Percentiles rank a stretch among this genome's conserved stretches.
phyloP scores from a whole-genome alignment of 2,329 filamentous ascomycete genomes.

The Shiraia bambusicola region DNA sequence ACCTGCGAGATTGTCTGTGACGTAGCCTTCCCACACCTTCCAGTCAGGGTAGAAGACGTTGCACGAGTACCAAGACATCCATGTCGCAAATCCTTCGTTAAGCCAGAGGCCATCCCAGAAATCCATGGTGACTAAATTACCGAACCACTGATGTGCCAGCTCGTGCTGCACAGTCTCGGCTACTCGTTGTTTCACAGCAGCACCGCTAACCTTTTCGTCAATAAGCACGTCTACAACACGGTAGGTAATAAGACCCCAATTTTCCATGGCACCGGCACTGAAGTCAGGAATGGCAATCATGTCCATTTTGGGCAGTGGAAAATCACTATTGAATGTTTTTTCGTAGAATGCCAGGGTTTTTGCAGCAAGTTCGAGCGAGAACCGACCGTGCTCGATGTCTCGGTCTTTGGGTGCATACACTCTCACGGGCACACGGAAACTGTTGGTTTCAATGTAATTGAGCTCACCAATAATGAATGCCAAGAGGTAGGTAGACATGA shows the following conservation, averaged over 20 bases:
- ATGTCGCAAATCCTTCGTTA: conserved; percentile 89
- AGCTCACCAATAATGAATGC: conserved; percentile 94
- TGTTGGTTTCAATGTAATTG: conserved; percentile 88
- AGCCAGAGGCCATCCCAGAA: conserved; percentile 98
- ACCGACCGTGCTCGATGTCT: conserved; percentile 86
- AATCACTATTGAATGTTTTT: conserved; percentile 84
- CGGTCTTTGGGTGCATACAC: conserved; percentile 92
- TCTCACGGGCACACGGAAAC: conserved; percentile 86
- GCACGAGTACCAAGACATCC: conserved; percentile 93
- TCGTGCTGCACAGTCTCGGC: conserved; percentile 97
- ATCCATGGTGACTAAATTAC: conserved; percentile 96
- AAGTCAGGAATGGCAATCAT: conserved; percentile 97
- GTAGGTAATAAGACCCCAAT: conserved; percentile 96
- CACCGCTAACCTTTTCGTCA: conserved; percentile 88
- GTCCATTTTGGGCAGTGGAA: conserved; percentile 91
- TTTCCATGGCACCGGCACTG: conserved; percentile 95
- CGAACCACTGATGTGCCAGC: conserved; percentile 97
- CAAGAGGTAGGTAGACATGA: conserved; percentile 94
- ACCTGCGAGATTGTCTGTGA: conserved; percentile 87
- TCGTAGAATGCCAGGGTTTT: conserved; percentile 93
- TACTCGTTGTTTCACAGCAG: conserved; percentile 86
- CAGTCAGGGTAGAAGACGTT: conserved; percentile 96
- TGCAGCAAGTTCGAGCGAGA: conserved; percentile 86
- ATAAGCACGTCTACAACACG: conserved; percentile 87
- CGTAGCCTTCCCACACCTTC: conserved; percentile 97